These are phyloP conservation scores for Alternaria novae-zelandiae DNA, from an alignment of 2,329 filamentous ascomycete genomes.

Conservation along the genomic window DNA sequence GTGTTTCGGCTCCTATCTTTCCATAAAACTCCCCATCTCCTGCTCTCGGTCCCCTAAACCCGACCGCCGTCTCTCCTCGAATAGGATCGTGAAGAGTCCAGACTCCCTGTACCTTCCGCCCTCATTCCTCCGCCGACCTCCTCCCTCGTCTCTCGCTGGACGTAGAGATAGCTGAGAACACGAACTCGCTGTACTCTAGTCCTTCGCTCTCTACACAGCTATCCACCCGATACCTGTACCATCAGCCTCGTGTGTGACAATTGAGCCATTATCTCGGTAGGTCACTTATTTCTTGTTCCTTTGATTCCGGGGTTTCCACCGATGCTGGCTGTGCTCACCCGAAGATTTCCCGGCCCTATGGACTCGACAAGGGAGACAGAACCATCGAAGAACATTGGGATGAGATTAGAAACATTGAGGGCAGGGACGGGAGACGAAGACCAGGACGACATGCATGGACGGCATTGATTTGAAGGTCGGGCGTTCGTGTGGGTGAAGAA, in stretches of 20 bases:
- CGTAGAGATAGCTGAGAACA: conserved; percentile 37
- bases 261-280: conserved; percentile 29
- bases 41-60: conserved; percentile 44
- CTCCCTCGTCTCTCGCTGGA: conserved; percentile 36
- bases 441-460: not conserved
- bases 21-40: conserved; percentile 46
- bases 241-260: conserved; percentile 38
- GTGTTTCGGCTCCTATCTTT: conserved; percentile 39
- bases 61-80: conserved; percentile 46
- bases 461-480: not conserved
- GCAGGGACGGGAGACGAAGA: not conserved
- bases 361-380: not conserved
- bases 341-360: not conserved
- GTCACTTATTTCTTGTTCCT: conserved; percentile 22
- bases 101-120: conserved; percentile 36
- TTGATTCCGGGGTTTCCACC: conserved; percentile 5
- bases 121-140: conserved; percentile 26
- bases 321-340: conserved; percentile 2
- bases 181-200: conserved; percentile 34
- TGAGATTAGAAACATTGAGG: not conserved
- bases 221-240: conserved; percentile 28
- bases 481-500: not conserved
- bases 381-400: not conserved
- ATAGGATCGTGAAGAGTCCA: conserved; percentile 44
- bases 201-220: conserved; percentile 52